Evolutionary conservation across 108 stramenopile genomes (phyloP).

Genomic region (Tribonema minus): DNA sequence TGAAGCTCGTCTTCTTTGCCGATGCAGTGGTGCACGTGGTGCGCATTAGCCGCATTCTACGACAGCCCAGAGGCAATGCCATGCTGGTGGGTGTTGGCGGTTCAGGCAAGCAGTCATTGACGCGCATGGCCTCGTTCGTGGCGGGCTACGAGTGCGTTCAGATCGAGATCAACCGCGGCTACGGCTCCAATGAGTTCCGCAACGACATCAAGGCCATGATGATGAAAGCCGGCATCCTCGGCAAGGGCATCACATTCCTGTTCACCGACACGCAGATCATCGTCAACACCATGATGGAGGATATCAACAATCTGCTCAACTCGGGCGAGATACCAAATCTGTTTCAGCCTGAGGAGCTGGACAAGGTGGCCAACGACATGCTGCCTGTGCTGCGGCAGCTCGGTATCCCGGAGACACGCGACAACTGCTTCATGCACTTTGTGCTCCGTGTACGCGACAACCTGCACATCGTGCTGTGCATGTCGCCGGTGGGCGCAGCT

Average conservation of each 20-base stretch:
- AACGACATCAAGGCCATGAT: slow-evolving; percentile 66
- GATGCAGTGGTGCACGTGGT: slow-evolving; percentile 61
- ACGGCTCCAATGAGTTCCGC: slow-evolving; percentile 61
- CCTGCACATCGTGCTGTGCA: slow-evolving; percentile 75
- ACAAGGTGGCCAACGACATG: slow-evolving; percentile 58
- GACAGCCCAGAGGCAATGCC: slow-evolving; percentile 66
- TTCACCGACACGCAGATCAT: slow-evolving; percentile 69
- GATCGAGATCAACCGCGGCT: slow-evolving; percentile 64
- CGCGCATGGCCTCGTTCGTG: slow-evolving; percentile 57
- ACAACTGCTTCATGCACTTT: slow-evolving; percentile 55
- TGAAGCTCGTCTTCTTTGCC: slow-evolving; percentile 64
- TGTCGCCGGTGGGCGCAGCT: slow-evolving; percentile 78
- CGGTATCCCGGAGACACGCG: slow-evolving; percentile 63
- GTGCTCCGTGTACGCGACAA: slow-evolving; percentile 64
- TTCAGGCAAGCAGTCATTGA: slow-evolving; percentile 61
- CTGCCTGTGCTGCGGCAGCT: slow-evolving; percentile 52
- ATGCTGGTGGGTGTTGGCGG: slow-evolving; percentile 68
- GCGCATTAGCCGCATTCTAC: slow-evolving; percentile 59
- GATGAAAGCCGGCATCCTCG: slow-evolving; percentile 59
- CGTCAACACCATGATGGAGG: slow-evolving; percentile 66
- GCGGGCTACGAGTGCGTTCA: slow-evolving; percentile 53
- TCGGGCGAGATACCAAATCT: slow-evolving; percentile 65
- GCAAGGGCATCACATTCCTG: slow-evolving; percentile 55
- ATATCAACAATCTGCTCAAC: slow-evolving; percentile 67
- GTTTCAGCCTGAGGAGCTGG: slow-evolving; percentile 61